phyloP scores from a whole-genome alignment of 2,329 filamentous ascomycete genomes.

The Calonectria honghensis region DNA sequence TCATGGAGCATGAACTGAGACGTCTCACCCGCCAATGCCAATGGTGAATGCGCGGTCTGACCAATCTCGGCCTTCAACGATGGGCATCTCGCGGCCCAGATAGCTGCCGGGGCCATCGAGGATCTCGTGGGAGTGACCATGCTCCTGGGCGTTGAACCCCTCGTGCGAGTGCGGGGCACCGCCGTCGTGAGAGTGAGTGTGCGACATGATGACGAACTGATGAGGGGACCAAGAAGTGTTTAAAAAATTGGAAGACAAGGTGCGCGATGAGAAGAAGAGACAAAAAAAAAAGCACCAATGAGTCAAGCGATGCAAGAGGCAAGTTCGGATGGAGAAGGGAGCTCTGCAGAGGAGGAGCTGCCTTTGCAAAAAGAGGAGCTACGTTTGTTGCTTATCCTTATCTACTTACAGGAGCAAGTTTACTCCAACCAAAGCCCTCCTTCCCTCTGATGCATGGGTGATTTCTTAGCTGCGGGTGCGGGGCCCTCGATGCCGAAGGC shows the following conservation, averaged over 20 bases:
- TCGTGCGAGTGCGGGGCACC: constrained; percentile 74
- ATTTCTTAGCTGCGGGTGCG: constrained; percentile 4
- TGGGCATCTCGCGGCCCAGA: constrained; percentile 92
- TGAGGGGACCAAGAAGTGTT: background rate
- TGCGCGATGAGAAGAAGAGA: background rate
- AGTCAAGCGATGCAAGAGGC: constrained; percentile 9
- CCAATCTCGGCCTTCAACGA: constrained; percentile 92
- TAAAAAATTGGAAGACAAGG: constrained; percentile 18
- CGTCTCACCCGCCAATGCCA: constrained; percentile 93
- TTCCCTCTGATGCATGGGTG: constrained; percentile 9
- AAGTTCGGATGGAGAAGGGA: background rate
- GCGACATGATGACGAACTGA: constrained; percentile 57
- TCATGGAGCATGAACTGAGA: background rate
- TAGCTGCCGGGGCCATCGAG: constrained; percentile 95
- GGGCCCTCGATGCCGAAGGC: constrained; percentile 1
- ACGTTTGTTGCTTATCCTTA: constrained; percentile 17
- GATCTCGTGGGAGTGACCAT: constrained; percentile 97
- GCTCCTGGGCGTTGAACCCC: constrained; percentile 77
- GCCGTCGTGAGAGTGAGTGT: constrained; percentile 73
- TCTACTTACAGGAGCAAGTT: constrained; percentile 19
- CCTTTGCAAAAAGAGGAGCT: constrained; percentile 1
- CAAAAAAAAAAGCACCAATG: background rate
- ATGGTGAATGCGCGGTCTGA: constrained; percentile 93
- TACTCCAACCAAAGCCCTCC: constrained; percentile 14
- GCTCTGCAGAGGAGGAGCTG: background rate